Conservation (phyloP, 2,329 filamentous ascomycete genomes). For the Basipetospora chlamydospora region DNA sequence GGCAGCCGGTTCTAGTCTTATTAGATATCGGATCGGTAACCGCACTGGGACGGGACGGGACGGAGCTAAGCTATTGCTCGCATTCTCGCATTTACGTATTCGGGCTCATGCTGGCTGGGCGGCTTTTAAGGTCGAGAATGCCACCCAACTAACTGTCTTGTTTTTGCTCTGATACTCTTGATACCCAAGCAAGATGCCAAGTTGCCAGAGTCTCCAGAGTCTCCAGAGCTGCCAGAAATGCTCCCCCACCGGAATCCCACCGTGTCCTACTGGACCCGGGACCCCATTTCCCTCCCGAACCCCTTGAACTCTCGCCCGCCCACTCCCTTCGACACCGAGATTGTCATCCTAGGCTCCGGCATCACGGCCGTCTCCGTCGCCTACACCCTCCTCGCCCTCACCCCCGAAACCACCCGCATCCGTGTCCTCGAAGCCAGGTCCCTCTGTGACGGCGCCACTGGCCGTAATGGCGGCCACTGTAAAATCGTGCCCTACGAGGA, state of each 20-base stretch:
- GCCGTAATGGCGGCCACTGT: conserved; percentile 16
- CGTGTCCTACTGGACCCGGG: conserved; percentile 25
- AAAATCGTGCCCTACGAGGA: conserved; percentile 23
- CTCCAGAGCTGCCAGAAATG: no score
- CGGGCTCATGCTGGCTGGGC: no score
- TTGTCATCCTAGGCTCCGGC: conserved; percentile 2
- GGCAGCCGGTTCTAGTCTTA: no score
- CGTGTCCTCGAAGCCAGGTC: conserved; percentile 14
- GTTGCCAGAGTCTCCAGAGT: no score
- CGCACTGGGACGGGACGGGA: no score
- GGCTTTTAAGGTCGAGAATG: no score
- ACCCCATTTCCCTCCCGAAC: background rate
- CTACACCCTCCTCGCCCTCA: conserved; percentile 3
- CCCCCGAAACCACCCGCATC: background rate
- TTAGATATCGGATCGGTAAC: no score
- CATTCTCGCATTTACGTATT: no score
- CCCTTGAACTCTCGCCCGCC: background rate
- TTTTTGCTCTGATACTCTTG: no score
- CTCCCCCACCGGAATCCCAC: conserved; percentile 27
- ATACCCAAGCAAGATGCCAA: no score
- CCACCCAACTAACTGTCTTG: no score
- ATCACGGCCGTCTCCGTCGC: conserved; percentile 1
- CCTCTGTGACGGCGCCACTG: conserved; percentile 16
- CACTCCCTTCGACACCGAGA: background rate
- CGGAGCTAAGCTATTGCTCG: no score